Conservation (phyloP, 257 asterid genomes). For the Capsicum pubescens region DNA sequence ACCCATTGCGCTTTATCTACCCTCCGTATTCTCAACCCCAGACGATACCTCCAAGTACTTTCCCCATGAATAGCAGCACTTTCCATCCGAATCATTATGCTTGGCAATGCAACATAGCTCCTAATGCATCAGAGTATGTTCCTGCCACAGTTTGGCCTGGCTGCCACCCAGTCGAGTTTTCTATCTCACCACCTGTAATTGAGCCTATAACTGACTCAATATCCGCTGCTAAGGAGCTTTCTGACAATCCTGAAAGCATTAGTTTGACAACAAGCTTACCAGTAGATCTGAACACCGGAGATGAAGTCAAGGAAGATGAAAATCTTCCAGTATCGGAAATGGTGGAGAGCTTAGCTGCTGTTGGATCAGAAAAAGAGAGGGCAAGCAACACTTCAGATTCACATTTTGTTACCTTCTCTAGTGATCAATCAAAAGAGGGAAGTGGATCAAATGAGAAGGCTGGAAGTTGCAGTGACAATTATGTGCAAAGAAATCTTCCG, state of each 20-base stretch:
- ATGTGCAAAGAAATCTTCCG: slow-evolving; percentile 49
- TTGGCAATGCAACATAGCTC: slow-evolving; percentile 76
- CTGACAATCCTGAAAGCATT: slow-evolving; percentile 54
- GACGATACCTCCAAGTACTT: slow-evolving; percentile 61
- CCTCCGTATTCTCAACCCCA: slow-evolving; percentile 83
- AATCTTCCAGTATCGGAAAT: slow-evolving; percentile 61
- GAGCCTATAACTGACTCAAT: slow-evolving; percentile 60
- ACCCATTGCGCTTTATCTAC: slow-evolving; percentile 82
- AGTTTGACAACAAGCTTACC: slow-evolving; percentile 59
- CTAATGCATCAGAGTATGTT: slow-evolving; percentile 63
- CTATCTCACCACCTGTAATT: slow-evolving; percentile 63
- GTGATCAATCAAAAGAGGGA: slow-evolving; percentile 43
- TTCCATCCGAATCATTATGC: slow-evolving; percentile 79
- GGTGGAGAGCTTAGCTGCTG: slow-evolving; percentile 50
- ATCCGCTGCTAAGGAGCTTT: slow-evolving; percentile 48
- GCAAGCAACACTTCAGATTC: slow-evolving; percentile 45
- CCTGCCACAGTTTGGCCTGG: slow-evolving; percentile 78
- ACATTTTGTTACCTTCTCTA: slow-evolving; percentile 46
- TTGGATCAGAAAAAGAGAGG: slow-evolving; percentile 48
- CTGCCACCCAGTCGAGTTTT: slow-evolving; percentile 70
- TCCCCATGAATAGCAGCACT: slow-evolving; percentile 64
- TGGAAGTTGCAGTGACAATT: slow-evolving; percentile 36
- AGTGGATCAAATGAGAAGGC: slow-evolving; percentile 51
- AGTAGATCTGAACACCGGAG: slow-evolving; percentile 63
- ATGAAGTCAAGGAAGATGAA: slow-evolving; percentile 64